A percentile compares a stretch with the other conserved stretches of the same genome.
These are phyloP conservation scores for Xylariaceae sp. DNA, from an alignment of 2,329 filamentous ascomycete genomes.

Conservation along the genomic window DNA sequence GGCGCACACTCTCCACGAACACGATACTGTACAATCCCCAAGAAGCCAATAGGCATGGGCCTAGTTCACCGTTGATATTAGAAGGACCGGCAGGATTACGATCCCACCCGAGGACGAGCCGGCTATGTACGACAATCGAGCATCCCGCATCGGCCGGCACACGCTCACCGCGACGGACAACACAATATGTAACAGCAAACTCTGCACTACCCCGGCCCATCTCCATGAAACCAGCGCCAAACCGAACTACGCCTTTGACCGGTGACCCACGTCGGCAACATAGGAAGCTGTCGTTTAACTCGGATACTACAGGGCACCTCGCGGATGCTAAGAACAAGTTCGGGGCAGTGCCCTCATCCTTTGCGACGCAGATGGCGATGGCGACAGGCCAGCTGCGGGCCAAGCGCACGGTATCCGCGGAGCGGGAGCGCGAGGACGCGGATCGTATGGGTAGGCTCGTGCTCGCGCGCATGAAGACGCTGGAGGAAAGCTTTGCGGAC, in stretches of 20 bases:
- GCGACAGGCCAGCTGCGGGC: constrained; percentile 67
- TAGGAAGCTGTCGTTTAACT: constrained; percentile 61
- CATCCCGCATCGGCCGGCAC: constrained; percentile 47
- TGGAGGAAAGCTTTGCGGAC: constrained; percentile 90
- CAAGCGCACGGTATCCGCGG: constrained; percentile 42
- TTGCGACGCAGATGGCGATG: constrained; percentile 81
- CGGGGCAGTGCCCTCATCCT: constrained; percentile 73
- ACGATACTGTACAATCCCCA: constrained; percentile 85
- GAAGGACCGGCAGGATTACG: constrained; percentile 43
- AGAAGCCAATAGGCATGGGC: constrained; percentile 44
- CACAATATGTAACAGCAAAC: constrained; percentile 49
- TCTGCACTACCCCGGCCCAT: constrained; percentile 63
- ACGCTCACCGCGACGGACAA: constrained; percentile 55
- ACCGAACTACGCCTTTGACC: constrained; percentile 61
- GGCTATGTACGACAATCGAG: constrained; percentile 46
- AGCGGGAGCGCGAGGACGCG: constrained; percentile 51
- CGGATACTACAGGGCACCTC: constrained; percentile 64
- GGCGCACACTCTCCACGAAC: constrained; percentile 77
- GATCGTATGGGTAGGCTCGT: constrained; percentile 82
- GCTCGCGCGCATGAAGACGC: constrained; percentile 87
- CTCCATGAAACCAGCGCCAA: constrained; percentile 62
- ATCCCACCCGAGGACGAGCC: constrained; percentile 47
- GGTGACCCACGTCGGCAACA: constrained; percentile 52
- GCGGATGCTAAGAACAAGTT: constrained; percentile 66
- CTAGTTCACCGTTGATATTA: constrained; percentile 53